These are phyloP conservation scores for Pythium angustatum DNA, from an alignment of 352 stramenopile genomes.

Conservation along the genomic window DNA sequence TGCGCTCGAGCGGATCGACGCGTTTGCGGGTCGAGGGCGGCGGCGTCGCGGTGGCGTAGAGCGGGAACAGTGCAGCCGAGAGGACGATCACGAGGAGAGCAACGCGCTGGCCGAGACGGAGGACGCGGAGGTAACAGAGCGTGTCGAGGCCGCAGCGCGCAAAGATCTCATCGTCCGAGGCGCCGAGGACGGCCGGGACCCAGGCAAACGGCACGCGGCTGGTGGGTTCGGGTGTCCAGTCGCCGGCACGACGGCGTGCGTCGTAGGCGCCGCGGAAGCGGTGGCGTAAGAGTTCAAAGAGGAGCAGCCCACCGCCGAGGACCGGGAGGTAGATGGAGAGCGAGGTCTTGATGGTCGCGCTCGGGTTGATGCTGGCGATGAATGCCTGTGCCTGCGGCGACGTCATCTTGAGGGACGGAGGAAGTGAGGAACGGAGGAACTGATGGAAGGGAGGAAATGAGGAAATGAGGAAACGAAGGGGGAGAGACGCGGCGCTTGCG, in stretches of 20 bases:
- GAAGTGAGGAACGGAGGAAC: not conserved
- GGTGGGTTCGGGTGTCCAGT: constrained; percentile 30
- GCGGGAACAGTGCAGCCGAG: constrained; percentile 60
- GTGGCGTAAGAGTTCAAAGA: constrained; percentile 62
- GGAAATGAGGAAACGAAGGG: not conserved
- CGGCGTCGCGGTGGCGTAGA: constrained; percentile 59
- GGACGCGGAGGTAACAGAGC: constrained; percentile 68
- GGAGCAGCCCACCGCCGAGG: constrained; percentile 43
- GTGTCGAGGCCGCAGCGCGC: constrained; percentile 76
- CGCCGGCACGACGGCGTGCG: constrained; percentile 35
- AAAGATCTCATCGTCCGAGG: constrained; percentile 66
- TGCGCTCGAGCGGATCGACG: constrained; percentile 57
- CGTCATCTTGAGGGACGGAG: constrained; percentile 18
- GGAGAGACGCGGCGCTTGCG: not conserved
- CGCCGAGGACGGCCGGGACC: constrained; percentile 42
- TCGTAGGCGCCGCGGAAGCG: constrained; percentile 62
- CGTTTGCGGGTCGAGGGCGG: constrained; percentile 19
- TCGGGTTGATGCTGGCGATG: constrained; percentile 62
- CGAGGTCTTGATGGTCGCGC: constrained; percentile 66
- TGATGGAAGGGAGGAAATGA: not conserved
- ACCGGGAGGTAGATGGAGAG: constrained; percentile 67
- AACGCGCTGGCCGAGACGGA: constrained; percentile 69
- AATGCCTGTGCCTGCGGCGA: constrained; percentile 53
- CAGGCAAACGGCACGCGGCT: constrained; percentile 45
- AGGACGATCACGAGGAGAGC: constrained; percentile 59